A percentile compares a stretch with the other conserved stretches of the same genome.
Conservation (phyloP, 208 protist genomes). For the Trypanosoma grayi region DNA sequence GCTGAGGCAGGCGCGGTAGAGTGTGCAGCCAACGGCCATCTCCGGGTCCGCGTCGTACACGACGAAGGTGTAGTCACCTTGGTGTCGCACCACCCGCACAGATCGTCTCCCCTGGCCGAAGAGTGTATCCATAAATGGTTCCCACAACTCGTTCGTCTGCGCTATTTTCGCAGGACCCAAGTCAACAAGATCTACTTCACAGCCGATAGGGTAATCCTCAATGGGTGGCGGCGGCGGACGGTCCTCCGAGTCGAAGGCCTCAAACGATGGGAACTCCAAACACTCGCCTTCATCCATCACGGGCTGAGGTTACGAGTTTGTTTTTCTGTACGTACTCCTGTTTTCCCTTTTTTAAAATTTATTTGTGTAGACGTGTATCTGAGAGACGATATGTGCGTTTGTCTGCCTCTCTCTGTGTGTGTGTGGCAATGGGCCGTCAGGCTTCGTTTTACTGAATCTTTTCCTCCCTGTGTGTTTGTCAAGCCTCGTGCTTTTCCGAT, state of each 20-base stretch:
- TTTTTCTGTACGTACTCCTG: not conserved
- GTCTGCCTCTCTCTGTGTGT: not conserved
- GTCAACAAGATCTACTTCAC: conserved; percentile 80
- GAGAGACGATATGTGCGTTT: no score
- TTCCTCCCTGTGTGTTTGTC: not conserved
- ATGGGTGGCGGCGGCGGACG: conserved; percentile 64
- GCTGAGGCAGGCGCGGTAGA: conserved; percentile 81
- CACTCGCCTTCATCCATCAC: conserved; percentile 21
- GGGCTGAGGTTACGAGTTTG: not conserved
- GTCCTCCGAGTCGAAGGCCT: conserved; percentile 61
- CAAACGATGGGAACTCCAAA: conserved; percentile 74
- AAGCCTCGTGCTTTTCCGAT: no score
- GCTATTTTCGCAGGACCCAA: conserved; percentile 62
- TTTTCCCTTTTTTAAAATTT: not conserved
- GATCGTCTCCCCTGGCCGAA: conserved; percentile 58
- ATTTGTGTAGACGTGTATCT: no score
- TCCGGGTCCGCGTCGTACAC: conserved; percentile 50
- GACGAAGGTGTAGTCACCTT: conserved; percentile 86
- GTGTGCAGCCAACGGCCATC: conserved; percentile 64
- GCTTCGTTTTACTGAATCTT: not conserved
- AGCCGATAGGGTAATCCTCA: conserved; percentile 81
- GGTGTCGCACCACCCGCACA: conserved; percentile 67
- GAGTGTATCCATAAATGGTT: conserved; percentile 71
- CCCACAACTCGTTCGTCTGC: conserved; percentile 66
- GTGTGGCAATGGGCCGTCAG: no score